These are phyloP conservation scores for Conidiobolus incongruus DNA, from an alignment of 371 early-diverging fungal species.

Conservation along the genomic window DNA sequence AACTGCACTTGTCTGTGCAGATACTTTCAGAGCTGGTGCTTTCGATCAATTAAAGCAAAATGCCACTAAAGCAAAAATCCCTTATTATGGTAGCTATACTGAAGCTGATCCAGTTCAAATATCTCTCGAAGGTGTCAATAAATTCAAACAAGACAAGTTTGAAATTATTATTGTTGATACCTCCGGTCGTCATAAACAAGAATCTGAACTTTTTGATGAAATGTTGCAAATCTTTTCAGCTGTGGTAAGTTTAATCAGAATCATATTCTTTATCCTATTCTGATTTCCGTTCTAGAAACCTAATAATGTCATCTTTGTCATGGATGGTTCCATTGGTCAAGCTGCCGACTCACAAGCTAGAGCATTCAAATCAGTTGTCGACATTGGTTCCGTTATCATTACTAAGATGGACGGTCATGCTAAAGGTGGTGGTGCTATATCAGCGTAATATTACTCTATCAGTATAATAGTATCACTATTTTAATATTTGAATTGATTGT, in stretches of 20 bases:
- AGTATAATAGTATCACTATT: not conserved
- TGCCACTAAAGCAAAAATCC: slow-evolving; percentile 94
- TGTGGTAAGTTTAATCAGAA: slow-evolving; percentile 21
- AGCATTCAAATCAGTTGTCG: slow-evolving; percentile 92
- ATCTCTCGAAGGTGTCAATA: slow-evolving; percentile 86
- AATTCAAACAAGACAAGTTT: slow-evolving; percentile 91
- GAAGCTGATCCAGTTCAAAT: slow-evolving; percentile 94
- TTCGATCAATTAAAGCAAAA: slow-evolving; percentile 99
- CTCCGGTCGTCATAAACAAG: slow-evolving; percentile 97
- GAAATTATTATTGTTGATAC: slow-evolving; percentile 99
- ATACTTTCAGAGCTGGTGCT: slow-evolving; percentile 99
- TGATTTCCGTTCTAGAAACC: slow-evolving; percentile 29
- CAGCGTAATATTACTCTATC: slow-evolving; percentile 39
- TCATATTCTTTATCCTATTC: not conserved
- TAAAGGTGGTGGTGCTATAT: slow-evolving; percentile 99
- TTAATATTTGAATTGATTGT: not conserved
- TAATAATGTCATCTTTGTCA: slow-evolving; percentile 91
- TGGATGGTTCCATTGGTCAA: slow-evolving; percentile 99
- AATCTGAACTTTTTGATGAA: slow-evolving; percentile 92
- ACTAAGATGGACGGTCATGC: slow-evolving; percentile 99
- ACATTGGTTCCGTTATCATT: slow-evolving; percentile 94
- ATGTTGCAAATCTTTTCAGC: slow-evolving; percentile 91
- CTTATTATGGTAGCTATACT: slow-evolving; percentile 87
- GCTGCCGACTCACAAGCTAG: slow-evolving; percentile 93
- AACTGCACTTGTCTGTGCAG: slow-evolving; percentile 93